Conservation (phyloP, 192 early-diverging fungal species). For the Gryganskiella cystojenkinii region DNA sequence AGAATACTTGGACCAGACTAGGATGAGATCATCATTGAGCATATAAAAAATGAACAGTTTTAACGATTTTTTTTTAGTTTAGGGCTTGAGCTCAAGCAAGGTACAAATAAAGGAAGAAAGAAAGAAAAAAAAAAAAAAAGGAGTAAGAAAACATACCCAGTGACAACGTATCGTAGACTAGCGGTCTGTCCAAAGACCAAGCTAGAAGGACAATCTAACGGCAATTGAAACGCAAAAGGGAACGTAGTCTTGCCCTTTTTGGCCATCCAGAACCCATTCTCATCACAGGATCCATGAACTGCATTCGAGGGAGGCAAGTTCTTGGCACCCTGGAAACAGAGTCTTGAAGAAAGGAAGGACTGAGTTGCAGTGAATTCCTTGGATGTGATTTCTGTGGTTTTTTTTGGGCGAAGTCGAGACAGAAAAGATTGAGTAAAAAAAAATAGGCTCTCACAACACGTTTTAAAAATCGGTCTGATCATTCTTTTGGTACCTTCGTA, state of each 20-base stretch:
- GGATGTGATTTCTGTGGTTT: slow-evolving; percentile 55
- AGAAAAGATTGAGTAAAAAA: background rate
- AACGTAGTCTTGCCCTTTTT: slow-evolving; percentile 75
- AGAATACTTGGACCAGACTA: slow-evolving; percentile 65
- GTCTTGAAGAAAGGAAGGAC: slow-evolving; percentile 62
- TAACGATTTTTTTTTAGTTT: too few species aligned
- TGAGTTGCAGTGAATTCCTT: slow-evolving; percentile 58
- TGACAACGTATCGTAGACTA: slow-evolving; percentile 66
- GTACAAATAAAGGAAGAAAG: slow-evolving; percentile 9
- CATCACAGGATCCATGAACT: slow-evolving; percentile 61
- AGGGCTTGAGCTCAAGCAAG: too few species aligned
- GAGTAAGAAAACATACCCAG: slow-evolving; percentile 56
- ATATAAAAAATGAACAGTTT: slow-evolving; percentile 6
- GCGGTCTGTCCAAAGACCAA: slow-evolving; percentile 60
- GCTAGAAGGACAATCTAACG: slow-evolving; percentile 68
- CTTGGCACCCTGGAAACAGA: slow-evolving; percentile 66
- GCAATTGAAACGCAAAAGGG: slow-evolving; percentile 71
- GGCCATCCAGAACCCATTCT: slow-evolving; percentile 65
- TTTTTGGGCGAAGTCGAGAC: background rate
- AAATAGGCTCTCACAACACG: background rate
- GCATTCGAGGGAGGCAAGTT: slow-evolving; percentile 68
- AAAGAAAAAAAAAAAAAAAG: slow-evolving; percentile 9
- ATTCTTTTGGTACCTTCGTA: slow-evolving; percentile 61
- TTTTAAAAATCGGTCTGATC: background rate
- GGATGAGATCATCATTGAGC: background rate